Conservation (phyloP, 495 filamentous ascomycete genomes). For the Diplogelasinospora grovesii region DNA sequence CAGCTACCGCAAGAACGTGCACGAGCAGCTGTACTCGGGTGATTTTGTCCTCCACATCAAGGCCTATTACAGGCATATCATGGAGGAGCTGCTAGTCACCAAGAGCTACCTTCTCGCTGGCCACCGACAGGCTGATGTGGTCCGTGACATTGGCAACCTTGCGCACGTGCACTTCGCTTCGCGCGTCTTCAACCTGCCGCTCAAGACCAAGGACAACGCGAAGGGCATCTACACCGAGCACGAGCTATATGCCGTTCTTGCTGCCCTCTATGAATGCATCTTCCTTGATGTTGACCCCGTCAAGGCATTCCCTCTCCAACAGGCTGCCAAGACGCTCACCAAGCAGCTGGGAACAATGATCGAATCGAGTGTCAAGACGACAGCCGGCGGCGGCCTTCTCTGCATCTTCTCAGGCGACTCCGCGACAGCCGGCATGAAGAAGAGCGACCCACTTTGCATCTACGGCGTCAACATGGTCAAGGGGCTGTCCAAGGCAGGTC, state of each 20-base stretch:
- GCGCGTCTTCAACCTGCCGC: constrained; percentile 62
- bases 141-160: constrained; percentile 70
- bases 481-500: constrained; percentile 57
- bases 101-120: constrained; percentile 54
- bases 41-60: constrained; percentile 53
- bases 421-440: constrained; percentile 38
- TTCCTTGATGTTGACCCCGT: constrained; percentile 44
- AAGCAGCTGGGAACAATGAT: constrained; percentile 40
- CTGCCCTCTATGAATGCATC: constrained; percentile 53
- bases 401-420: too few species aligned
- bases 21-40: constrained; percentile 51
- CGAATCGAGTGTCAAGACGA: constrained; percentile 53
- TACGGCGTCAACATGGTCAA: constrained; percentile 69
- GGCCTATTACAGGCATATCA: constrained; percentile 57
- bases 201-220: constrained; percentile 62
- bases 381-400: too few species aligned
- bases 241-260: constrained; percentile 70
- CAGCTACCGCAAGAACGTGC: constrained; percentile 45
- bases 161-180: constrained; percentile 67
- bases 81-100: constrained; percentile 55
- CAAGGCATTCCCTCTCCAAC: constrained; percentile 50
- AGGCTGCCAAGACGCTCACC: constrained; percentile 55
- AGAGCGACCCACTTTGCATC: constrained; percentile 51
- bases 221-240: constrained; percentile 70
- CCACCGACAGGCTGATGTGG: constrained; percentile 65